Percentiles rank a stretch among this genome's conserved stretches.
Evolutionary conservation across 1,284 basidiomycete species (phyloP).

Genomic region (Tilletia horrida): DNA sequence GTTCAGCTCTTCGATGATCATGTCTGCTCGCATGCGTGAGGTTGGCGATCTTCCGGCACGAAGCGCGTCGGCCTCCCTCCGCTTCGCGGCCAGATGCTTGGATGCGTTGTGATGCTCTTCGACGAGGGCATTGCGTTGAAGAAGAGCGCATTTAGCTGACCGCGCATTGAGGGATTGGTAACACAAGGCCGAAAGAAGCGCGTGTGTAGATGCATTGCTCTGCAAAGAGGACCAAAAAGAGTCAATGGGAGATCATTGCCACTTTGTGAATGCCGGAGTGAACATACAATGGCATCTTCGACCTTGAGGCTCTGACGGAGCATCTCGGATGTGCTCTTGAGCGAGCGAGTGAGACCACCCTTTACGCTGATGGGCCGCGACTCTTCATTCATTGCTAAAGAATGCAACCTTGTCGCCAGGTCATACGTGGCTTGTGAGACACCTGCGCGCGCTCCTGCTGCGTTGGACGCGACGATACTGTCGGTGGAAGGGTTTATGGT

Average conservation of each 20-base stretch:
- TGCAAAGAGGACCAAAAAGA: neutral
- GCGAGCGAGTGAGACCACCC: neutral
- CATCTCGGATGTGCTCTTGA: constrained; percentile 11
- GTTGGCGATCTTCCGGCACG: constrained; percentile 27
- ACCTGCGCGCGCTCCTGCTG: constrained; percentile 9
- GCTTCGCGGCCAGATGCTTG: constrained; percentile 37
- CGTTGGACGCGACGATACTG: constrained; percentile 18
- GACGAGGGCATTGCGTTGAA: constrained; percentile 47
- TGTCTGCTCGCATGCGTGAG: constrained; percentile 37
- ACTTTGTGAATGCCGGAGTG: neutral
- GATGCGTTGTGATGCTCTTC: constrained; percentile 44
- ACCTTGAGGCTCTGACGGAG: constrained; percentile 16
- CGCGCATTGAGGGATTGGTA: constrained; percentile 48
- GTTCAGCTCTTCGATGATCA: constrained; percentile 41
- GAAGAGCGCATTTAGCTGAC: constrained; percentile 44
- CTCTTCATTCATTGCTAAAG: constrained; percentile 23
- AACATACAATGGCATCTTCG: constrained; percentile 10
- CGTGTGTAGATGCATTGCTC: constrained; percentile 14
- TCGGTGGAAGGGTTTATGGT: constrained; percentile 17
- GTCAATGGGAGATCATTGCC: neutral
- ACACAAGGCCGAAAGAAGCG: constrained; percentile 10
- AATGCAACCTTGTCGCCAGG: constrained; percentile 20
- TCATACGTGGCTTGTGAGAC: constrained; percentile 21
- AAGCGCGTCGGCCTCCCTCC: constrained; percentile 40
- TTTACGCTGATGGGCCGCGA: neutral